Percentiles rank a stretch among this genome's conserved stretches.
Conservation (phyloP, 345 rosid species). For the Citrus medica region DNA sequence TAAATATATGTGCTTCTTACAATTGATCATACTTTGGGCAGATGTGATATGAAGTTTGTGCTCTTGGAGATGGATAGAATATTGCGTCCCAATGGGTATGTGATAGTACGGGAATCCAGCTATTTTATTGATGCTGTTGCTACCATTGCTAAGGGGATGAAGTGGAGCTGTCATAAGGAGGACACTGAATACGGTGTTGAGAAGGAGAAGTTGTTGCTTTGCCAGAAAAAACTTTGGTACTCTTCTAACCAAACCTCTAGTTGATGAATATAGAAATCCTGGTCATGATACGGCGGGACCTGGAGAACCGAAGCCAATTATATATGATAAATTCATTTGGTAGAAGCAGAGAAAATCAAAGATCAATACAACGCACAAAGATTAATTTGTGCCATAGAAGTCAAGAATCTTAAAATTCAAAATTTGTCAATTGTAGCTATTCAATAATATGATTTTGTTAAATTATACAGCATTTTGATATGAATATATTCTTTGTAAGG, state of each 20-base stretch:
- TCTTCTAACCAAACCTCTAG: constrained; percentile 50
- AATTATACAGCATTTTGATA: constrained; percentile 10
- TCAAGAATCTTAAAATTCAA: constrained; percentile 15
- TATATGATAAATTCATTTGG: background rate
- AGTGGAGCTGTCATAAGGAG: constrained; percentile 82
- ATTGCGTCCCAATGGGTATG: constrained; percentile 75
- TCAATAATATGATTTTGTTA: constrained; percentile 26
- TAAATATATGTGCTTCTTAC: constrained; percentile 9
- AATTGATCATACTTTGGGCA: constrained; percentile 23
- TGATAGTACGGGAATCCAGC: constrained; percentile 73
- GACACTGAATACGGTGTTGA: constrained; percentile 54
- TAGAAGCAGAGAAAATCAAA: constrained; percentile 1
- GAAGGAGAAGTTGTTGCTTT: constrained; percentile 78
- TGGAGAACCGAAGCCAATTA: background rate
- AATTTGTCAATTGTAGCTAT: constrained; percentile 13
- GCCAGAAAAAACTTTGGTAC: constrained; percentile 94
- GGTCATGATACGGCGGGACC: background rate
- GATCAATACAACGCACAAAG: constrained; percentile 5
- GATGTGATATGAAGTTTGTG: constrained; percentile 86
- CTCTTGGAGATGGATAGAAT: constrained; percentile 93
- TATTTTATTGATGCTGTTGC: constrained; percentile 62
- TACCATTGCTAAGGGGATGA: constrained; percentile 71
- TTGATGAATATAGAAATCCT: constrained; percentile 14
- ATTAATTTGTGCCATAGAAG: constrained; percentile 11
- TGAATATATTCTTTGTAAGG: constrained; percentile 27